Base-by-base conservation (phyloP, 2,329 filamentous ascomycete species). In the Albifimbria verrucaria region DNA sequence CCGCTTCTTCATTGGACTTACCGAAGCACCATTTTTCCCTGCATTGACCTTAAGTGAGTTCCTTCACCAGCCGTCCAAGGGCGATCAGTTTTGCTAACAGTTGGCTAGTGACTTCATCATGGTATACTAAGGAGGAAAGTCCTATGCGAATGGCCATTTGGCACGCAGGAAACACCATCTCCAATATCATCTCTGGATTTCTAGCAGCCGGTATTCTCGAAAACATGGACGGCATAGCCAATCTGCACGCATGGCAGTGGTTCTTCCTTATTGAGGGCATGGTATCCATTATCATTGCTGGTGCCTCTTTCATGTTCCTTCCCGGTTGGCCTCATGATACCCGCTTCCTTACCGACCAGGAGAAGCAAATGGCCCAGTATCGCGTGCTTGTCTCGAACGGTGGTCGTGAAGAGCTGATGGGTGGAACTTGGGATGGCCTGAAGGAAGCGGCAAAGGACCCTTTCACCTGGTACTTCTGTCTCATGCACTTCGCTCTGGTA, bases 201-300 rank as follows among this genome's bases (percentile, higher is more conserved):
- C 65, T 77, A 24, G 72, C 73, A 20, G 74, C 73, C 11, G 75
- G 70, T 7, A 72, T 77, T 18, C 64, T 77, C 7, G 68, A 68
- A 28, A 72, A 72, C 55, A 70, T 78, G 68, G 69, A 75, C 11
- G 66, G 69, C 15, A 62, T 69, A 2, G 55, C 63, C 11, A 68
- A 68, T 15, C 63, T 76, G 24, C 63, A 67, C 21, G 66, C 70
- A 0, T 75, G 72, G 75, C 69, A 76, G 20, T 77, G 74, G 75
- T 73, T 78, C 43, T 74, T 77, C 54, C 67, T 76, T 54, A 71
- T 76, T 24, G 72, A 75, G 53, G 72, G 69, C 3, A 58, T 67
- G 9, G 63, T 64, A 9, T 69, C 68, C 17, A 68, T 74, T 50
- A 39, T 66, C 3, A 63, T 72, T 12, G 69, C 67, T 9, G 50